Conservation (phyloP, 192 early-diverging fungal species). For the Rhizophagus clarus region DNA sequence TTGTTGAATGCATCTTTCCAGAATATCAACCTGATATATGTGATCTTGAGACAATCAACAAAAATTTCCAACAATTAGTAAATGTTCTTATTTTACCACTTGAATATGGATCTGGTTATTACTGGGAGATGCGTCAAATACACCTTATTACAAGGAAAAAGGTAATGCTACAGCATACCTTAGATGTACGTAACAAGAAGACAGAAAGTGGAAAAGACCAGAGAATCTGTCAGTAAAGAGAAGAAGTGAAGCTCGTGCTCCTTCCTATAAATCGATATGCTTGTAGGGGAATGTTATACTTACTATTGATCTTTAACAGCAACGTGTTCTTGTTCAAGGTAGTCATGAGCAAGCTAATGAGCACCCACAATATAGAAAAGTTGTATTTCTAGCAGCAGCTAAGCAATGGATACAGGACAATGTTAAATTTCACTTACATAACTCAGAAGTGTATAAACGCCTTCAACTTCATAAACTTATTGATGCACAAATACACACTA, state of each 20-base stretch:
- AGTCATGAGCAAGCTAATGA: too few species aligned
- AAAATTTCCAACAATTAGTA: not conserved
- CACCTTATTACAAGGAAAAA: conserved; percentile 1
- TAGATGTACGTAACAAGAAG: not conserved
- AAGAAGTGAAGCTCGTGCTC: conserved; percentile 10
- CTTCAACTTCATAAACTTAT: too few species aligned
- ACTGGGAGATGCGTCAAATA: not conserved
- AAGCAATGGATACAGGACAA: too few species aligned
- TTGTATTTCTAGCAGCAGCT: too few species aligned
- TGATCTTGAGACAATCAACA: not conserved
- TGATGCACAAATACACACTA: not conserved
- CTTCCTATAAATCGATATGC: conserved; percentile 16
- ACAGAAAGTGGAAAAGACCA: not conserved
- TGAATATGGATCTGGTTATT: conserved; percentile 14
- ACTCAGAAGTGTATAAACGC: too few species aligned
- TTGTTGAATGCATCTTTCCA: not conserved
- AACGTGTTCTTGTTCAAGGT: not conserved
- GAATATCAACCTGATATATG: not conserved
- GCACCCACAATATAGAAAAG: too few species aligned
- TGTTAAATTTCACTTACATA: too few species aligned
- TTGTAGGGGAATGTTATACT: conserved; percentile 7
- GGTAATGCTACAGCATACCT: not conserved
- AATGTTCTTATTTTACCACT: not conserved
- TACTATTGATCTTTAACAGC: conserved; percentile 1
- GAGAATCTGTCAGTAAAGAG: not conserved